These are phyloP conservation scores for Biancaea sappan DNA, from an alignment of 306 rosid genomes.

Conservation along the genomic window DNA sequence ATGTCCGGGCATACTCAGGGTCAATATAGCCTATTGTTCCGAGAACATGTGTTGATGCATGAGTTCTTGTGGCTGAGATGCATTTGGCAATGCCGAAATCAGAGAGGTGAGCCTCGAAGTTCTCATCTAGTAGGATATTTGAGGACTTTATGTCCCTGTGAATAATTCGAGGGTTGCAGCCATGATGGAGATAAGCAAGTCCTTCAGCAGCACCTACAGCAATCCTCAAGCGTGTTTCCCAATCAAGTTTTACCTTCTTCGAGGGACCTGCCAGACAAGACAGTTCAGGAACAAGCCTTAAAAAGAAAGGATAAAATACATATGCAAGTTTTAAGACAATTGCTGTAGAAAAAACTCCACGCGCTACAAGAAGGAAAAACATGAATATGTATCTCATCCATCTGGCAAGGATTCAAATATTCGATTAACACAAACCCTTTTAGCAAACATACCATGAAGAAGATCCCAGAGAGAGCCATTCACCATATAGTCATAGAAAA, in stretches of 20 bases:
- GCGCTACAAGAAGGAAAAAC: background rate
- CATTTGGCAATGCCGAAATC: conserved; percentile 97
- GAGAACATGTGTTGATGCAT: conserved; percentile 85
- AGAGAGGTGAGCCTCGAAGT: conserved; percentile 86
- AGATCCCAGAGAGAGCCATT: conserved; percentile 96
- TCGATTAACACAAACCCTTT: background rate
- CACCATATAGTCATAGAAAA: conserved; percentile 95
- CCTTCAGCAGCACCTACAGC: conserved; percentile 97
- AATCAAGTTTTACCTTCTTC: conserved; percentile 79
- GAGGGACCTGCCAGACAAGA: conserved; percentile 47
- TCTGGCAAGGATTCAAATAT: background rate
- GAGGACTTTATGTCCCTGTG: conserved; percentile 96
- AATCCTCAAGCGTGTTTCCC: conserved; percentile 78
- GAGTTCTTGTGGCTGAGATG: conserved; percentile 68
- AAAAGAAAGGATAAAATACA: background rate
- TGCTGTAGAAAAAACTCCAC: background rate
- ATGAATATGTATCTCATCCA: too few species aligned
- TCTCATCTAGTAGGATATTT: conserved; percentile 82
- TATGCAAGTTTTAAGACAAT: background rate
- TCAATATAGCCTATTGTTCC: conserved; percentile 98
- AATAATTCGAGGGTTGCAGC: conserved; percentile 88
- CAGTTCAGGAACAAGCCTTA: background rate
- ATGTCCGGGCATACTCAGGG: conserved; percentile 95
- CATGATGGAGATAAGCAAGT: conserved; percentile 90
- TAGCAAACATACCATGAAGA: conserved; percentile 70